phyloP scores from a whole-genome alignment of 2,329 filamentous ascomycete genomes.

The Xylariaceae sp. region DNA sequence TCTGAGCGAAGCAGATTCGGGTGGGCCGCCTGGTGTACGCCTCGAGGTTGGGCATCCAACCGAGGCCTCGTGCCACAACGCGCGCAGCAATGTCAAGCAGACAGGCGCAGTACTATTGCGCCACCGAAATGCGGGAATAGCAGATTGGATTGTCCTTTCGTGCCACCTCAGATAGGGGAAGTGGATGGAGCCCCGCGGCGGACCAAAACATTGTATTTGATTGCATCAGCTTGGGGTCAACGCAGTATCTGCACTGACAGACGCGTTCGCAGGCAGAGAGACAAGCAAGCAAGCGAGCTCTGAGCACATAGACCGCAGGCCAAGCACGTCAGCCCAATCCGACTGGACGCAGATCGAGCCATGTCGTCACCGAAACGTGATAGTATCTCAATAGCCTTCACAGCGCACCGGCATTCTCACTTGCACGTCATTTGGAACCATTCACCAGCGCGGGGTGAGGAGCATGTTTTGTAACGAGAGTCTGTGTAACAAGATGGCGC shows the following conservation, averaged over 20 bases:
- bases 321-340: background rate
- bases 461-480: background rate
- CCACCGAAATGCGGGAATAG: background rate
- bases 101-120: conserved; percentile 1
- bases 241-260: conserved; percentile 2
- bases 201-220: background rate
- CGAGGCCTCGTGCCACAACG: background rate
- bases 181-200: background rate
- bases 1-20: too few species aligned
- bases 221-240: background rate
- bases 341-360: background rate
- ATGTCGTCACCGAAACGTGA: conserved; percentile 9
- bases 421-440: conserved; percentile 13
- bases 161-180: conserved; percentile 1
- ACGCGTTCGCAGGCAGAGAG: background rate
- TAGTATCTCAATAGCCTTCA: conserved; percentile 15
- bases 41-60: background rate
- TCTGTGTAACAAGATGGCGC: background rate
- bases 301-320: background rate
- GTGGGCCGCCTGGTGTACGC: background rate
- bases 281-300: background rate
- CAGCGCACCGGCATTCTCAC: conserved; percentile 12
- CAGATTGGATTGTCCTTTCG: background rate
- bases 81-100: background rate
- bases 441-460: conserved; percentile 6